Base-by-base conservation (phyloP, 176 grass and related monocot genomes). In the Phoenix roebelenii region DNA sequence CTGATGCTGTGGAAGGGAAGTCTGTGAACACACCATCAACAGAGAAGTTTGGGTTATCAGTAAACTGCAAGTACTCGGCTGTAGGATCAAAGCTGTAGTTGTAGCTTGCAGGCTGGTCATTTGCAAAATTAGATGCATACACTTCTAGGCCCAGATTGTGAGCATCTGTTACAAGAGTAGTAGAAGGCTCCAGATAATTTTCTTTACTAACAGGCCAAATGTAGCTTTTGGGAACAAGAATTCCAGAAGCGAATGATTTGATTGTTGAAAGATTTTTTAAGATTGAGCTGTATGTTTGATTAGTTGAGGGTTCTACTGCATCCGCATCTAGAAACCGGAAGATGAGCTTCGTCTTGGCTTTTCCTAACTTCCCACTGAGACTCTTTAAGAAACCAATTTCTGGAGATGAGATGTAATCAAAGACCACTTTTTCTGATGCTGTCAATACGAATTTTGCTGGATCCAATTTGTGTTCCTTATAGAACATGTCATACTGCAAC, bases 81-180 rank as follows among this genome's bases (percentile, higher is more conserved):
- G 70, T 73, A 52, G 93, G 93, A 83, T 98, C 88, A 64, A 72
- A 77, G 50, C 81, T 98, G 74, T 88, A 88, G 72, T 98, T 92
- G 80, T 98, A 98, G 51, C 87, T 91, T 18, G 60, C 44, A 23
- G 49, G 52, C 4, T 74, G 26, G 58, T 97, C 92, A 76, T 91
- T 97, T 61, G 77, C 80, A 62, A 97, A 97, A 60, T 72, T 72
- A 54, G 60, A 74, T 48, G 75, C 81, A 67, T 74, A 84, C 26
- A 98, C 87, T 79, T 88, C 87, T 2, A 92, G 69, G 26, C 76
- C 87, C 26, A 92, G 55, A 25, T 67, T 70, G 52, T 92, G 93
- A 20, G 87, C 87, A 50, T 92, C 84, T 66, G 72, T 80, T 25
- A 98, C 93, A 72, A 98, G 73, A 57, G 59, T 85, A 48, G 87